Evolutionary conservation across 192 early-diverging fungal species (phyloP), one percentile per base, ranked within the genome.

Genomic region (Obelidium mucronatum): DNA sequence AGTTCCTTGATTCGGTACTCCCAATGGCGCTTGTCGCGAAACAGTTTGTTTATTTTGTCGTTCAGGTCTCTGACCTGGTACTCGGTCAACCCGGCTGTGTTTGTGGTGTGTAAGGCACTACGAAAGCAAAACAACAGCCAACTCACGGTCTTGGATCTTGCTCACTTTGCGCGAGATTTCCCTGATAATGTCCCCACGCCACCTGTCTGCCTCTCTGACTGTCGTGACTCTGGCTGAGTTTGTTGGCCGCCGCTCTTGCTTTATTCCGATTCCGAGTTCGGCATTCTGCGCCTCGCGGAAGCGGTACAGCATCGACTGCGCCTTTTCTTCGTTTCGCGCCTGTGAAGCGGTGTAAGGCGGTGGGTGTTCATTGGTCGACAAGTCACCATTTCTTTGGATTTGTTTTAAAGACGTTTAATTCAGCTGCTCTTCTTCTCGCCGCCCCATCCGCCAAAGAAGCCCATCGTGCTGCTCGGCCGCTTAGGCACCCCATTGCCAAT

Each of bases 311-410:
- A 97, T 97, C 37, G 97, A 86, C 90, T 98, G 95, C 28, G 97
- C 97, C 82, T 98, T 98, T 78, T 98, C 97, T 83, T 98, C 92
- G 82, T 98, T 98, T 79, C 95, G 92, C 36, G 96, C 96, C 96
- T 88, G 76, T 5, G 3, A 28, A 26, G 55, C 26, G 55, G 55
- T 11, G 55, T 48, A 19, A 19, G 0, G 44, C 11, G 0, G 44
- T 0, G 44, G 44, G 44, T 0, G n/a, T n/a, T n/a, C n/a, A n/a
- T n/a, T n/a, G 44, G 44, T 6, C 0, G 44, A 48, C 44, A 15
- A 19, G 11, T 6, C 44, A 48, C 44, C 44, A 48, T 48, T 48
- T 48, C 19, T 6, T 6, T 48, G 44, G 19, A 48, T 15, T 6
- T 48, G 8, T 48, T 6, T 48, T 48, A 48, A 48, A 48, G 44